Conservation (phyloP, 2,329 filamentous ascomycete genomes). For the Cercospora sp. region DNA sequence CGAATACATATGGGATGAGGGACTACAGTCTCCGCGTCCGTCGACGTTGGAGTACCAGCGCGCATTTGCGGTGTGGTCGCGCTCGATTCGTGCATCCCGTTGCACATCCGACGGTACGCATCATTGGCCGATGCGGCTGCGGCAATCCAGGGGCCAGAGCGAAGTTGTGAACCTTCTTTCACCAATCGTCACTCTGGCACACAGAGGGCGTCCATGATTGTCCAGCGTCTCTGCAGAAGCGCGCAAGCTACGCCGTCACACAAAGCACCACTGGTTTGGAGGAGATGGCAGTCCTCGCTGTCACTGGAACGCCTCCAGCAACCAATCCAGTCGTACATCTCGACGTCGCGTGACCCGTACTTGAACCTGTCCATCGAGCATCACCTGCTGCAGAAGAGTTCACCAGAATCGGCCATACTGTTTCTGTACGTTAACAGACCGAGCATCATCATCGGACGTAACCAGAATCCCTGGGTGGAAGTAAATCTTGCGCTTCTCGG, state of each 20-base stretch:
- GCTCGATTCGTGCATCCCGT: constrained; percentile 1
- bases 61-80: background rate
- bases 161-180: constrained; percentile 6
- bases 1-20: background rate
- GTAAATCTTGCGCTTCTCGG: constrained; percentile 68
- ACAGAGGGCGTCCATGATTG: constrained; percentile 33
- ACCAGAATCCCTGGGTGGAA: constrained; percentile 97
- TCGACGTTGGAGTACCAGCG: background rate
- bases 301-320: constrained; percentile 27
- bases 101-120: constrained; percentile 1
- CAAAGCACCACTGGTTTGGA: constrained; percentile 16
- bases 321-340: constrained; percentile 49
- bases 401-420: constrained; percentile 71
- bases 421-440: constrained; percentile 87
- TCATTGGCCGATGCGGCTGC: constrained; percentile 9
- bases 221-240: constrained; percentile 29
- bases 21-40: background rate
- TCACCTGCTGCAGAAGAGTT: constrained; percentile 74
- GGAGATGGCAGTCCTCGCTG: constrained; percentile 31
- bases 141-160: background rate
- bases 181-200: constrained; percentile 19
- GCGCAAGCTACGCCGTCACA: constrained; percentile 14
- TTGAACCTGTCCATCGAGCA: constrained; percentile 95
- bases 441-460: constrained; percentile 87
- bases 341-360: constrained; percentile 67